Evolutionary conservation across 305 asterid species (phyloP).

Genomic region (Fraxinus xanthoxyloides): DNA sequence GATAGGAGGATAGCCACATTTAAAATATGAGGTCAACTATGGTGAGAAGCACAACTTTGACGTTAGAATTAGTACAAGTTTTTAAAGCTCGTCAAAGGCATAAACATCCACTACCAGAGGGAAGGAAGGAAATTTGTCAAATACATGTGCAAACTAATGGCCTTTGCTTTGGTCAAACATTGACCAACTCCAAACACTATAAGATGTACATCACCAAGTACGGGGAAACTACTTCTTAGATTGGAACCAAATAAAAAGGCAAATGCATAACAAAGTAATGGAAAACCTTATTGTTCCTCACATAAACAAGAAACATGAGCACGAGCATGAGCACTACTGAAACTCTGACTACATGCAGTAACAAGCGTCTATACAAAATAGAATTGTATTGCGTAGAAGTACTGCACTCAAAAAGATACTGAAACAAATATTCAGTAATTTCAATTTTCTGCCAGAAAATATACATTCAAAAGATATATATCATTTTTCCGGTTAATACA

Average conservation of each 20-base stretch:
- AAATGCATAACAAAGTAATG: background rate
- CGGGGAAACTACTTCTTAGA: background rate
- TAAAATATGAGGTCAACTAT: background rate
- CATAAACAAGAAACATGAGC: background rate
- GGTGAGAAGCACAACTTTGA: background rate
- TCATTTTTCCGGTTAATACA: background rate
- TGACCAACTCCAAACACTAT: background rate
- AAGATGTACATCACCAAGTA: background rate
- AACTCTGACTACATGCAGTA: background rate
- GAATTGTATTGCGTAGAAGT: background rate
- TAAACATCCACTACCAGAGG: background rate
- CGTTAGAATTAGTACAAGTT: background rate
- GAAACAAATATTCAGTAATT: background rate
- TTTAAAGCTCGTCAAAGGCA: background rate
- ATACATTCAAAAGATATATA: background rate
- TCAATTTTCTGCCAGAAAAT: background rate
- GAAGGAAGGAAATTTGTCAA: background rate
- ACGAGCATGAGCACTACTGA: background rate
- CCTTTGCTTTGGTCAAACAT: background rate
- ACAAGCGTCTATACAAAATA: background rate
- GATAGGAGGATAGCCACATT: background rate
- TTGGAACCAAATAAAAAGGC: background rate
- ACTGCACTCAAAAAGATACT: background rate
- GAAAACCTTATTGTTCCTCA: background rate
- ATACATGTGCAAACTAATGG: background rate